phyloP scores from a whole-genome alignment of 805 yeast species.

The Saturnispora quitensis region DNA sequence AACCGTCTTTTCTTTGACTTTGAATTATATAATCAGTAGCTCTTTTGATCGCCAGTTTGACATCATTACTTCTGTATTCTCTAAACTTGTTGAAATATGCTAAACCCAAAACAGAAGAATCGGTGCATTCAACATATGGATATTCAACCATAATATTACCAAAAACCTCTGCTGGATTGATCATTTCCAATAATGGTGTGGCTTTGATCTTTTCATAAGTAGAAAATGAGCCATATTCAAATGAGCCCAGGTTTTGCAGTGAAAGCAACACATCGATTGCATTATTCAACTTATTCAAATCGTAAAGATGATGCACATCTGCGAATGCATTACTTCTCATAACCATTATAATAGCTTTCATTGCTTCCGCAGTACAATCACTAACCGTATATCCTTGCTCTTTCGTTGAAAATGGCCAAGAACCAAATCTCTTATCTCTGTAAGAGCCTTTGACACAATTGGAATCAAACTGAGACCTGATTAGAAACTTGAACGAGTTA shows the following conservation, averaged over 20 bases:
- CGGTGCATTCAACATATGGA: conserved; percentile 97
- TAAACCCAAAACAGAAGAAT: conserved; percentile 84
- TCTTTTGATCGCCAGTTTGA: conserved; percentile 56
- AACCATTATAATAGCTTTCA: conserved; percentile 91
- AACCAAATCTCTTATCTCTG: conserved; percentile 79
- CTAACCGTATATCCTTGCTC: conserved; percentile 94
- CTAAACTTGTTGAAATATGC: conserved; percentile 63
- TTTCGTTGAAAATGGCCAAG: conserved; percentile 94
- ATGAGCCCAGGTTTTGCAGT: conserved; percentile 70
- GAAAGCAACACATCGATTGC: conserved; percentile 70
- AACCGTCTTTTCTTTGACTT: conserved; percentile 72
- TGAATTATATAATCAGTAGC: conserved; percentile 66
- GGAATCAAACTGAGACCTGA: conserved; percentile 76
- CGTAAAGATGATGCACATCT: conserved; percentile 33
- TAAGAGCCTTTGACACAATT: conserved; percentile 71
- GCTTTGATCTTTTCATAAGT: conserved; percentile 85
- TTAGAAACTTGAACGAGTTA: conserved; percentile 61
- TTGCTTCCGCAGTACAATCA: conserved; percentile 94
- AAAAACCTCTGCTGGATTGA: conserved; percentile 97
- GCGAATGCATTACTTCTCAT: conserved; percentile 48
- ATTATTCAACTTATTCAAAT: conserved; percentile 43
- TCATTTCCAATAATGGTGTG: conserved; percentile 59
- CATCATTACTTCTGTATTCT: conserved; percentile 57
- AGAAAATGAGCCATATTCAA: conserved; percentile 86
- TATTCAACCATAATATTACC: conserved; percentile 98